Base-by-base conservation (phyloP, 1,284 basidiomycete species). In the Fomitopsis pinicola region DNA sequence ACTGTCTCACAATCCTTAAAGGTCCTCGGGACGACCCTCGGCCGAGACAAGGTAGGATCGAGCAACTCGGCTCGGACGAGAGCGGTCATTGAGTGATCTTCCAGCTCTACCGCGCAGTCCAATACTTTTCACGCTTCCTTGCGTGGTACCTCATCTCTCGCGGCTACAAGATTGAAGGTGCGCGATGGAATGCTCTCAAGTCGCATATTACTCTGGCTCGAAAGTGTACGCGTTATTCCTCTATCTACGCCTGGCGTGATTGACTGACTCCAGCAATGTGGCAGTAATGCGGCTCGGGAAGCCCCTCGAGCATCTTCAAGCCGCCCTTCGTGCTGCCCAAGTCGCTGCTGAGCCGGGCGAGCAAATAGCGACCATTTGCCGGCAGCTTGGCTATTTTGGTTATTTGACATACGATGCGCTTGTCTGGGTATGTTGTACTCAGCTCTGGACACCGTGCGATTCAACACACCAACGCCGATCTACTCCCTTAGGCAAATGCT, bases 241-340 rank as follows among this genome's bases (percentile, higher is more conserved):
- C 19, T 45, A 38, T 38, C 17, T 22, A 19, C 22, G 17, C 6
- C 9, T 22, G 30, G 22, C 28, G 28, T 33, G 30, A 33, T 33
- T 2, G 36, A 19, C 8, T 30, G 2, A 33, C 17, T 3, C 42
- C 19, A 15, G 22, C 30, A 33, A 53, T 22, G 40, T 48, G 22
- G 17, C 26, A 97, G 95, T 98, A 57, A 83, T 98, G 83, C 86
- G 97, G 22, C 80, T 98, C 58, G 94, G 95, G 69, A 97, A 98
- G 77, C 95, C 95, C 35, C 70, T 97, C 64, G 97, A 99, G 74
- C 95, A 98, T 77, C 82, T 97, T 19, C 97, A 99, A 76, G 87
- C 94, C 3, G 95, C 94, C 26, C 79, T 98, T 60, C 91, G 89
- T 65, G 89, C 91, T n/a, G 79, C 87, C 17, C 78, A 88, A 38